phyloP scores from a whole-genome alignment of 208 protist species.

The Herpetomonas muscarum region DNA sequence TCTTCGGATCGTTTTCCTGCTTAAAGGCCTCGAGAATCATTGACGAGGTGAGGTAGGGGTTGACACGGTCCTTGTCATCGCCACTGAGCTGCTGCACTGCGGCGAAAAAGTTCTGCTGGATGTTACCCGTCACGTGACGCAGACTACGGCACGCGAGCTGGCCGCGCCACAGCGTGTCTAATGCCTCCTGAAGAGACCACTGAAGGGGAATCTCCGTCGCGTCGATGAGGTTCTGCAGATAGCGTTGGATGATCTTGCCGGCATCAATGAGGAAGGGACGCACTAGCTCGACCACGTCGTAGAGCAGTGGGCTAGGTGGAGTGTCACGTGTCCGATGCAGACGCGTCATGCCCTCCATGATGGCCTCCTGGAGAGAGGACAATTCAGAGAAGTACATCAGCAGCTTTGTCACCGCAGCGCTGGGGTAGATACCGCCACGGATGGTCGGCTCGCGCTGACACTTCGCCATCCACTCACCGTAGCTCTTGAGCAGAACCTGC shows the following conservation, averaged over 20 bases:
- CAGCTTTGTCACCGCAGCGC: conserved; percentile 31
- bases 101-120: conserved; percentile 58
- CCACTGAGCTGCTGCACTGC: conserved; percentile 29
- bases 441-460: conserved; percentile 35
- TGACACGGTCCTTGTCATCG: conserved; percentile 26
- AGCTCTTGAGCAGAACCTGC: conserved; percentile 22
- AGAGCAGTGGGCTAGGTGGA: conserved; percentile 23
- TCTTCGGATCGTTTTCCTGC: conserved; percentile 8
- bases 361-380: conserved; percentile 41
- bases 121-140: conserved; percentile 50
- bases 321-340: conserved; percentile 39
- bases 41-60: conserved; percentile 32
- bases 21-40: conserved; percentile 16
- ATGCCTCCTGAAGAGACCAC: conserved; percentile 41
- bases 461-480: conserved; percentile 23
- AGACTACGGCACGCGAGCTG: conserved; percentile 42
- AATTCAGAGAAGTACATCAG: conserved; percentile 35
- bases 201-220: conserved; percentile 37
- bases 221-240: conserved; percentile 71
- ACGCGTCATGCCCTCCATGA: conserved; percentile 23
- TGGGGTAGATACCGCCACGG: conserved; percentile 36
- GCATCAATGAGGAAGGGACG: conserved; percentile 45
- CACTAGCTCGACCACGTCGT: conserved; percentile 42
- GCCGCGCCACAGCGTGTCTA: conserved; percentile 32
- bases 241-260: conserved; percentile 32